phyloP scores from a whole-genome alignment of 306 rosid species.

The Medicago arabica region DNA sequence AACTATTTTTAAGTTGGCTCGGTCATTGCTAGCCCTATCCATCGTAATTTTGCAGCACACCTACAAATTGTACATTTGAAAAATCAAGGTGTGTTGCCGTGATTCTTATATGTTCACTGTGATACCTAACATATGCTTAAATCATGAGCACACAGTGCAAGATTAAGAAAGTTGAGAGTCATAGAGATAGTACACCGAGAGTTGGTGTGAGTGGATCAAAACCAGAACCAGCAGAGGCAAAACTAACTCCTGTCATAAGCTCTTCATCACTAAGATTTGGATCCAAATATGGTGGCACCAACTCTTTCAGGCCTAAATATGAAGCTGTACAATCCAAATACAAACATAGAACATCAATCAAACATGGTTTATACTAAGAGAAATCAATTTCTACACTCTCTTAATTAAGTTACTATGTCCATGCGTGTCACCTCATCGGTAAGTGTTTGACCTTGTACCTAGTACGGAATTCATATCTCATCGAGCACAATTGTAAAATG shows the following conservation, averaged over 20 bases:
- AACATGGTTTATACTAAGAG: background rate
- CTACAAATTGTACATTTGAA: too few relatives aligned
- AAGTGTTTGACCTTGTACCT: background rate
- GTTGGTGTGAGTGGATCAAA: conserved; percentile 74
- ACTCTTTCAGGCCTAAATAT: conserved; percentile 62
- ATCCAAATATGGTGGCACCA: conserved; percentile 72
- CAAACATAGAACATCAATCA: background rate
- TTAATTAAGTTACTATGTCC: background rate
- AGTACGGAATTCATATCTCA: background rate
- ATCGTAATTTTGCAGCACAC: too few relatives aligned
- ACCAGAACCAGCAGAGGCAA: conserved; percentile 83
- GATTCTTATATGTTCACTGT: too few relatives aligned
- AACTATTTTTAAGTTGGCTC: too few relatives aligned
- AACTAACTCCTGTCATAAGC: conserved; percentile 71
- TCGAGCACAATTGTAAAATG: background rate
- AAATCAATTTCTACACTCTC: background rate
- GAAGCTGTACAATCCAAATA: conserved; percentile 52
- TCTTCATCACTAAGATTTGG: conserved; percentile 57
- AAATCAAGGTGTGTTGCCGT: too few relatives aligned
- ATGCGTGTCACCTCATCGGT: background rate
- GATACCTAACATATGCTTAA: background rate
- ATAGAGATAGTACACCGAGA: conserved; percentile 46
- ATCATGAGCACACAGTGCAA: background rate
- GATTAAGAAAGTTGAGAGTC: background rate
- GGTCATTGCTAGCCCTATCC: too few relatives aligned